Evolutionary conservation across 176 grass and related monocot genomes (phyloP).

Genomic region (Areca catechu): DNA sequence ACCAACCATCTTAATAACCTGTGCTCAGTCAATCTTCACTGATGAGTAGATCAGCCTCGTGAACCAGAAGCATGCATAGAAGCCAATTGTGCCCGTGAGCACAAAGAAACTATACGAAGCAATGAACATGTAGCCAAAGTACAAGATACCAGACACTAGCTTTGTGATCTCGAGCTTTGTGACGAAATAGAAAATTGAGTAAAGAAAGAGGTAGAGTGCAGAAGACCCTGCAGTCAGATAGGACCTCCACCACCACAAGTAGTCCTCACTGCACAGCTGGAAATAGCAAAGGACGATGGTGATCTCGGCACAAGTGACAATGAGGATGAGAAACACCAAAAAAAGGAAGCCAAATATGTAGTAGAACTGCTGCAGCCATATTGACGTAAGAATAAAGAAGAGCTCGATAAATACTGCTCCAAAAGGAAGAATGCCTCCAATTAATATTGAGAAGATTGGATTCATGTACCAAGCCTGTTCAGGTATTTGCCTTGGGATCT

Average conservation of each 20-base stretch:
- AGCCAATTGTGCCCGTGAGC: slow-evolving; percentile 77
- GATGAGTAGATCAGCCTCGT: slow-evolving; percentile 85
- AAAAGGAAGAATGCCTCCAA: slow-evolving; percentile 80
- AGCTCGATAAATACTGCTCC: slow-evolving; percentile 88
- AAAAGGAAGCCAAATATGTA: slow-evolving; percentile 97
- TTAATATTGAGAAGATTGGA: slow-evolving; percentile 67
- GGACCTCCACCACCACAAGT: slow-evolving; percentile 89
- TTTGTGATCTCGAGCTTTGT: slow-evolving; percentile 94
- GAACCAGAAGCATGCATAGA: slow-evolving; percentile 79
- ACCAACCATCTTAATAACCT: too few species aligned
- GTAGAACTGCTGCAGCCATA: slow-evolving; percentile 90
- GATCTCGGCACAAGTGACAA: slow-evolving; percentile 85
- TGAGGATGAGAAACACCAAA: slow-evolving; percentile 74
- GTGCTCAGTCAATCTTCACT: slow-evolving; percentile 69
- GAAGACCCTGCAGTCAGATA: slow-evolving; percentile 87
- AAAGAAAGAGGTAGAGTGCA: slow-evolving; percentile 79
- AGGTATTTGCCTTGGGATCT: slow-evolving; percentile 77
- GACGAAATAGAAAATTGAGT: slow-evolving; percentile 82
- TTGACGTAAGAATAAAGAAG: slow-evolving; percentile 88
- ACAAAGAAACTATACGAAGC: slow-evolving; percentile 74
- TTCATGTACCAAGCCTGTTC: slow-evolving; percentile 96
- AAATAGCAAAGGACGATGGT: slow-evolving; percentile 91
- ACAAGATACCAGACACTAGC: slow-evolving; percentile 57
- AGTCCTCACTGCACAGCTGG: slow-evolving; percentile 94
- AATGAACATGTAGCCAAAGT: slow-evolving; percentile 92